Conservation (phyloP, 352 stramenopile species). For the Phytopythium sindhum region DNA sequence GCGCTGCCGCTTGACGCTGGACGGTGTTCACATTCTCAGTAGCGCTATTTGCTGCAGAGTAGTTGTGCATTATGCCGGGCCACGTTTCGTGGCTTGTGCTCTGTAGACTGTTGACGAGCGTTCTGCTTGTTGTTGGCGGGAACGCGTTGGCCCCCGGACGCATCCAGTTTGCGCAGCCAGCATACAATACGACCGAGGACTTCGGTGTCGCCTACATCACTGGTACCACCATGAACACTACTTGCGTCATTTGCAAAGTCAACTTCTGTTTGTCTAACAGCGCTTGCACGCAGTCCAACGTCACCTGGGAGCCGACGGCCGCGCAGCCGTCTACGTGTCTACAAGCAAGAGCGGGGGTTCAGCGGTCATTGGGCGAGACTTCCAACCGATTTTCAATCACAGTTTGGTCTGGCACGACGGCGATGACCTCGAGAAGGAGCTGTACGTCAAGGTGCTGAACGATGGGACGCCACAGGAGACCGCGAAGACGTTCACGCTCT, state of each 20-base stretch:
- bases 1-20: neutral
- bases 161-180: slow-evolving; percentile 55
- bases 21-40: neutral
- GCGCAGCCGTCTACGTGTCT: slow-evolving; percentile 62
- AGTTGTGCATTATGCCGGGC: neutral
- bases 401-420: slow-evolving; percentile 79
- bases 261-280: neutral
- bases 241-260: neutral
- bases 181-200: slow-evolving; percentile 55
- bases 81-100: neutral
- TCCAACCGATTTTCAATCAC: slow-evolving; percentile 53
- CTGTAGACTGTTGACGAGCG: neutral
- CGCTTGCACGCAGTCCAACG: slow-evolving; percentile 36
- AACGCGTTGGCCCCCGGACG: slow-evolving; percentile 20
- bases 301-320: slow-evolving; percentile 55
- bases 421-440: slow-evolving; percentile 59
- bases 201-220: slow-evolving; percentile 65
- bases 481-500: slow-evolving; percentile 49
- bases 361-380: slow-evolving; percentile 51
- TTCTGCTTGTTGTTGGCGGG: neutral
- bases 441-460: slow-evolving; percentile 65
- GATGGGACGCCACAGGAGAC: slow-evolving; percentile 48
- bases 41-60: neutral
- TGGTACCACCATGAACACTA: slow-evolving; percentile 10
- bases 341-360: slow-evolving; percentile 36